Evolutionary conservation across 148 eudicot species (phyloP), one percentile per base, ranked within the genome.

Genomic region (Euryodendron excelsum): DNA sequence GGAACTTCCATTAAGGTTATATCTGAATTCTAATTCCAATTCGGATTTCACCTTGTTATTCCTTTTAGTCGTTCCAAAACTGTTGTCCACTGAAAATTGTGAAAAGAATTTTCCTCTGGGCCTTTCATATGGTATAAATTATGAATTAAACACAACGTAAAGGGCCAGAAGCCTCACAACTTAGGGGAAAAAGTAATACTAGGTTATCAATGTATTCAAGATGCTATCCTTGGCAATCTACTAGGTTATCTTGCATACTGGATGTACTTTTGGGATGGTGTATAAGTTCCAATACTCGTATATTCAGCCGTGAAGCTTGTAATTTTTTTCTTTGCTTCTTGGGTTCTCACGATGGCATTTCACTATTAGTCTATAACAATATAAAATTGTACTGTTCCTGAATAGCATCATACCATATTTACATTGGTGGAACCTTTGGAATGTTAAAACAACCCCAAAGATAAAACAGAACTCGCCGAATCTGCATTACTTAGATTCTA

Each of bases 1-100:
- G 87, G 99, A 96, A 82, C 98, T 96, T 84, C 99, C 99, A 13
- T 84, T 96, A 74, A 93, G 98, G 99, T 96, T 80, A 68, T 45
- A 75, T 45, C 5, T 34, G 66, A 30, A 31, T 70, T 34, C 5
- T 21, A 48, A 39, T 18, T 53, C 20, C 31, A 34, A 36, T 39
- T 36, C 62, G 4, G 2, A 13, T 65, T 44, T 34, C 3, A 41
- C 61, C 3, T 28, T 69, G 41, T 28, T 50, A 44, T 28, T 60
- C 56, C 20, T 64, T 65, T 73, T 13, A 28, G 8, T 33, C n/a
- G 27, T 72, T 61, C 33, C 33, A 21, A 60, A 44, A 20, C 36
- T 31, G 21, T 39, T 55, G 30, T 75, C 25, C 67, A 44, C 28
- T 36, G n/a, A n/a, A n/a, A n/a, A n/a, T n/a, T n/a, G 5, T 21